Conservation (phyloP, 371 early-diverging fungal species). For the Rhizopus microsporus region DNA sequence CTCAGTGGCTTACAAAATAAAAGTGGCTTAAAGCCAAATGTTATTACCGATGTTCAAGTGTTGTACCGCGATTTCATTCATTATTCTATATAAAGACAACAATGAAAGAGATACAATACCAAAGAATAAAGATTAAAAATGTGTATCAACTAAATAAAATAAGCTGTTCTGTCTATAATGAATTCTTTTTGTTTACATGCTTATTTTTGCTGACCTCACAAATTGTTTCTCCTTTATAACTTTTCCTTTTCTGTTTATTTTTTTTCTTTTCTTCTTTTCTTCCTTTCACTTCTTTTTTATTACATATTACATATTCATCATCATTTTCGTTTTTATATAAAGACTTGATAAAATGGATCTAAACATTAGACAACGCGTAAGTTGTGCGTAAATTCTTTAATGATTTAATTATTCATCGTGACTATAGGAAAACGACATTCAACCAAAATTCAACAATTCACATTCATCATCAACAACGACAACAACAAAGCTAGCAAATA, state of each 20-base stretch:
- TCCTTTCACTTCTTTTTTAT: background rate
- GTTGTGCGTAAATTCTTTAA: background rate
- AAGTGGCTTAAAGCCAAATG: too few species aligned
- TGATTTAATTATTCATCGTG: background rate
- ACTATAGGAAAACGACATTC: background rate
- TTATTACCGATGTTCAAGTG: too few species aligned
- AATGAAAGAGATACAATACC: too few species aligned
- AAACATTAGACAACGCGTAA: slow-evolving; percentile 9
- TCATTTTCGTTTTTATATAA: background rate
- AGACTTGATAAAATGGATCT: slow-evolving; percentile 12
- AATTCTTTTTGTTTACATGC: background rate
- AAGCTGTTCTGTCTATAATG: background rate
- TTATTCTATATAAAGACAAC: too few species aligned
- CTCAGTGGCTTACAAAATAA: too few species aligned
- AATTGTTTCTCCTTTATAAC: too few species aligned
- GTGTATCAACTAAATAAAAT: too few species aligned
- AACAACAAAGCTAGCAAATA: background rate
- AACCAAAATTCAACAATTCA: background rate
- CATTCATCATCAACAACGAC: background rate
- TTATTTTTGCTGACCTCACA: background rate
- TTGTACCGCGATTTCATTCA: too few species aligned
- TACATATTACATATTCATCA: slow-evolving; percentile 1
- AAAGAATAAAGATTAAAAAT: too few species aligned
- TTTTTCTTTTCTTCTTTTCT: background rate
- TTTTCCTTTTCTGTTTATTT: background rate